Base-by-base conservation (phyloP, 2,329 filamentous ascomycete genomes). In the Ophiostoma novo-ulmi region DNA sequence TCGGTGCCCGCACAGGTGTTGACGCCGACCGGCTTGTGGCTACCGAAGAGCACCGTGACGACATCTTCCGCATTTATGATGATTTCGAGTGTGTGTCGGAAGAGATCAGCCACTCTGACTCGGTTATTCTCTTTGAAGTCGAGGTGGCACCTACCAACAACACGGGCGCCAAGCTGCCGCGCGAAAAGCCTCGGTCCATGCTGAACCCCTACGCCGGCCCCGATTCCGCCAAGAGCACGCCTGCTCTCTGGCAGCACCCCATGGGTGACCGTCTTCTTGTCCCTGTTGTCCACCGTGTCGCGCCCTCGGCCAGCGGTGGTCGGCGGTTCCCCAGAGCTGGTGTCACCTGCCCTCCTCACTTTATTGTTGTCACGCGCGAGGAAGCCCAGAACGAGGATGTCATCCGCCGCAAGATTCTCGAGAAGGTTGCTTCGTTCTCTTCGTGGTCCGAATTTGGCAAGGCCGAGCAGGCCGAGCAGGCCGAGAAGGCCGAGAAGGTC, bases 1-100 rank as follows among this genome's bases (percentile, higher is more conserved):
- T 94, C 48, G 88, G 90, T n/a, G 84, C 83, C 68, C 86, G 89
- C 68, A 87, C 89, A 1, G 89, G 86, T 48, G 84, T 94, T 55
- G 87, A 85, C 70, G 77, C 83, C 68, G 85, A 89, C 67, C 86
- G 87, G 14, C 78, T 97, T n/a, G 88, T 97, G 77, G 89, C 89
- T 17, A 89, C 88, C 0, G 95, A 99, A 76, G 88, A 96, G 68
- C 97, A 92, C 78, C 91, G 88, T 75, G 84, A 88, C 75, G 93
- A 90, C 75, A 94, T 97, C 79, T 98, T 94, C 83, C 94, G 93
- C 77, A 85, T 92, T 68, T 93, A 95, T 74, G 87, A 92, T 35
- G 91, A 97, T 75, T 81, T 81, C 5, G 78, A 79, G 8, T 84
- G 85, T 39, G 88, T 94, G 11, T 88, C 88, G 0, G 93, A 97